Conservation (phyloP, 768 basidiomycete genomes). For the Leccinum olivaceopallidum region DNA sequence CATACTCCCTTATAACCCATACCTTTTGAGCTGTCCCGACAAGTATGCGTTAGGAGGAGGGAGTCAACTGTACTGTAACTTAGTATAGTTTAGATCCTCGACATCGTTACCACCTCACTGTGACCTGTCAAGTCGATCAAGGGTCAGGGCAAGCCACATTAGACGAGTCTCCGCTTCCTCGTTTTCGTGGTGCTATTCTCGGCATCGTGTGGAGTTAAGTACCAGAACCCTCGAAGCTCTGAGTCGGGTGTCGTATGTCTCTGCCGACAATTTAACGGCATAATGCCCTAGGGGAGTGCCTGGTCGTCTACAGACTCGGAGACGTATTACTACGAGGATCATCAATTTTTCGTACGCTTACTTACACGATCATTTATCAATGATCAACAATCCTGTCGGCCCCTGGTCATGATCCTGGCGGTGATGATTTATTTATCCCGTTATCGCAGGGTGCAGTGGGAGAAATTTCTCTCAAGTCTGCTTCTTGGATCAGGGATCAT, state of each 20-base stretch:
- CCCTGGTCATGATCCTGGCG: background rate
- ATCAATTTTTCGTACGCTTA: background rate
- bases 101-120: background rate
- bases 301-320: background rate
- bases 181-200: background rate
- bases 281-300: background rate
- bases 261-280: background rate
- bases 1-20: too few species aligned
- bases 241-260: background rate
- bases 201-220: background rate
- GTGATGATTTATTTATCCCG: background rate
- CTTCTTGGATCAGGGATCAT: background rate
- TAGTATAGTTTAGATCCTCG: background rate
- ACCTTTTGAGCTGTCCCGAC: too few species aligned
- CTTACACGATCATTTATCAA: background rate
- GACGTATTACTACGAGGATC: background rate
- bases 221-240: background rate
- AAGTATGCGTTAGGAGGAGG: too few species aligned
- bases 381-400: background rate
- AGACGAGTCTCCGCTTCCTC: background rate
- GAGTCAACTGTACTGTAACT: background rate
- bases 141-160: background rate
- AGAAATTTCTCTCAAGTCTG: background rate
- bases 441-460: background rate
- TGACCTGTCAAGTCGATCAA: background rate